phyloP scores from a whole-genome alignment of 2,329 filamentous ascomycete species.

The Colletotrichum trifolii region DNA sequence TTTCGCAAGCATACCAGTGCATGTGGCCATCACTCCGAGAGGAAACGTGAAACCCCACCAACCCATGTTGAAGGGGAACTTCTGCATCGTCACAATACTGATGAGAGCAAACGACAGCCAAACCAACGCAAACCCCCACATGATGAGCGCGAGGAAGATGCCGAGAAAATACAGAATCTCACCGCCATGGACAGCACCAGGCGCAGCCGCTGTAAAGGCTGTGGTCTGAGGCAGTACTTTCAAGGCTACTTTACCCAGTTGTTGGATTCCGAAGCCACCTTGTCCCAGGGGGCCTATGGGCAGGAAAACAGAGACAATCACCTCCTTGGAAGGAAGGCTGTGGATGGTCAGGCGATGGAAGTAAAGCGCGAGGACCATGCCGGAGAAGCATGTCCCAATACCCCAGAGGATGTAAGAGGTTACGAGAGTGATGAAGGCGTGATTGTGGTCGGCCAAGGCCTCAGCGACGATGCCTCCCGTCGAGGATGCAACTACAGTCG shows the following conservation, averaged over 20 bases:
- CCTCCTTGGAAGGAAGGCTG: constrained; percentile 73
- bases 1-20: constrained; percentile 51
- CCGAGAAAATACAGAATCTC: constrained; percentile 69
- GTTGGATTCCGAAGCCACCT: constrained; percentile 69
- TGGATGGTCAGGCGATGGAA: constrained; percentile 76
- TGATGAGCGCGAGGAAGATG: constrained; percentile 54
- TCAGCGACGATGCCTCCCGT: constrained; percentile 60
- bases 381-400: constrained; percentile 67
- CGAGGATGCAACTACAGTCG: constrained; percentile 73
- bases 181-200: constrained; percentile 52
- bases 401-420: constrained; percentile 77
- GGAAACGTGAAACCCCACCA: constrained; percentile 62
- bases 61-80: constrained; percentile 58
- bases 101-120: constrained; percentile 57
- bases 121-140: constrained; percentile 58
- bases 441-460: constrained; percentile 19
- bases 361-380: constrained; percentile 74
- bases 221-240: constrained; percentile 50
- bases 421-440: constrained; percentile 64
- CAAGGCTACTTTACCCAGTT: constrained; percentile 61
- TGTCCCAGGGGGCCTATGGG: constrained; percentile 75
- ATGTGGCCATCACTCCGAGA: constrained; percentile 56
- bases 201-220: constrained; percentile 58
- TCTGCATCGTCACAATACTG: constrained; percentile 50
- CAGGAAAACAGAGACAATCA: constrained; percentile 75